Percentiles rank a stretch among this genome's conserved stretches.
phyloP scores from a whole-genome alignment of 2,329 filamentous ascomycete genomes.

The Basipetospora chlamydospora region DNA sequence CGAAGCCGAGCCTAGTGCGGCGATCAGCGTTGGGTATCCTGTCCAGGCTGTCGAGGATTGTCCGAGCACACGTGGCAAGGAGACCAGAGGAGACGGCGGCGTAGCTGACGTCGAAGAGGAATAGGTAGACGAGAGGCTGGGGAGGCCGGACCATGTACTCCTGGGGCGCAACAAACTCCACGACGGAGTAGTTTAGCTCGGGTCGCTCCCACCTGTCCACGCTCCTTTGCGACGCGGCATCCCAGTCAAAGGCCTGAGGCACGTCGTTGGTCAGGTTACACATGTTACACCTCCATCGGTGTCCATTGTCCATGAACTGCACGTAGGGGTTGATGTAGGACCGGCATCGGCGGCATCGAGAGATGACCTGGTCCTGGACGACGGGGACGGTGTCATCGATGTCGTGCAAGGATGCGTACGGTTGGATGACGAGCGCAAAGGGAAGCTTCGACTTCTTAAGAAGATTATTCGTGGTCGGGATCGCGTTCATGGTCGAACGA shows the following conservation, averaged over 20 bases:
- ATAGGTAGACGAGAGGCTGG: constrained; percentile 88
- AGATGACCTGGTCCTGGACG: constrained; percentile 93
- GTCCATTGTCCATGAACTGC: constrained; percentile 89
- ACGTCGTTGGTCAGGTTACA: constrained; percentile 98
- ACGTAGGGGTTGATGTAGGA: constrained; percentile 98
- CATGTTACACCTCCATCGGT: constrained; percentile 99
- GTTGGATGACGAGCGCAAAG: constrained; percentile 90
- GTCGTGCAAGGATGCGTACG: constrained; percentile 85
- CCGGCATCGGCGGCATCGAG: constrained; percentile 84
- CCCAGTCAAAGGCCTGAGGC: constrained; percentile 98
- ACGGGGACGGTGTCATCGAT: constrained; percentile 82
- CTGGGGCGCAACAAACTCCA: constrained; percentile 94
- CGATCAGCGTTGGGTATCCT: constrained; percentile 97
- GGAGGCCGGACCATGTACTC: constrained; percentile 99
- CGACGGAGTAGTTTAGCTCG: constrained; percentile 90
- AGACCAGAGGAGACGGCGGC: constrained; percentile 80
- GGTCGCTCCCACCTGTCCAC: constrained; percentile 84
- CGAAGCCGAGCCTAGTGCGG: constrained; percentile 82
- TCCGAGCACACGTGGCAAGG: constrained; percentile 79
- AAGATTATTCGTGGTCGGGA: constrained; percentile 81
- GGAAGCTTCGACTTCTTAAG: constrained; percentile 95
- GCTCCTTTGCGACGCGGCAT: constrained; percentile 77
- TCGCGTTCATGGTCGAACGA: constrained; percentile 84
- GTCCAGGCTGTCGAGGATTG: constrained; percentile 87
- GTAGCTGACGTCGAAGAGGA: constrained; percentile 90